These are phyloP conservation scores for Pascua sp. DNA, from an alignment of 1,284 basidiomycete genomes.

Conservation along the genomic window DNA sequence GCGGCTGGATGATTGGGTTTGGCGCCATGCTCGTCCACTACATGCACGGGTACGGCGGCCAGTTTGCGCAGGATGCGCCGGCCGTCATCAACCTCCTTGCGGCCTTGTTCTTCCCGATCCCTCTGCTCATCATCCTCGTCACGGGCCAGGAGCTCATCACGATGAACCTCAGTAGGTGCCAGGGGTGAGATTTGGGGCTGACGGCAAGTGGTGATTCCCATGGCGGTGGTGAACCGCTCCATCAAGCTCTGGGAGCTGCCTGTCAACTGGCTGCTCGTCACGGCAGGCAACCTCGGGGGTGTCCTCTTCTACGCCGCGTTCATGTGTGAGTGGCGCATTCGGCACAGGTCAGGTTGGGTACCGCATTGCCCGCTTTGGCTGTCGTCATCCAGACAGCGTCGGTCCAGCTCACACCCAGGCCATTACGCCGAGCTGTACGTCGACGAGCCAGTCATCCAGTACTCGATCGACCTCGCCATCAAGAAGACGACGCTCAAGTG, in stretches of 20 bases:
- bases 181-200: neutral
- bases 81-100: constrained; percentile 20
- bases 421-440: constrained; percentile 26
- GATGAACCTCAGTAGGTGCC: constrained; percentile 24
- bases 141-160: constrained; percentile 29
- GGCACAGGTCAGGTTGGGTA: no score
- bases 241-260: constrained; percentile 25
- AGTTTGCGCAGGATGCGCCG: constrained; percentile 1
- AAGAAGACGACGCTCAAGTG: constrained; percentile 20
- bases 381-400: no score
- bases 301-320: constrained; percentile 39
- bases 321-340: constrained; percentile 16
- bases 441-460: constrained; percentile 16
- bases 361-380: no score
- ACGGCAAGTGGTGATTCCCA: constrained; percentile 24
- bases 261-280: constrained; percentile 42
- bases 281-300: constrained; percentile 46
- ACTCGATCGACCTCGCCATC: constrained; percentile 17
- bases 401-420: neutral
- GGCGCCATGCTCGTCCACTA: no score
- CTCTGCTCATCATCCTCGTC: constrained; percentile 27
- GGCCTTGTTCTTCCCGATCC: constrained; percentile 29
- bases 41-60: no score
- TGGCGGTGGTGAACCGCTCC: constrained; percentile 20
- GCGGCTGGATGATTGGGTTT: constrained; percentile 22